Evolutionary conservation across 2,329 filamentous ascomycete species (phyloP).

Genomic region (Orbilia quercus): DNA sequence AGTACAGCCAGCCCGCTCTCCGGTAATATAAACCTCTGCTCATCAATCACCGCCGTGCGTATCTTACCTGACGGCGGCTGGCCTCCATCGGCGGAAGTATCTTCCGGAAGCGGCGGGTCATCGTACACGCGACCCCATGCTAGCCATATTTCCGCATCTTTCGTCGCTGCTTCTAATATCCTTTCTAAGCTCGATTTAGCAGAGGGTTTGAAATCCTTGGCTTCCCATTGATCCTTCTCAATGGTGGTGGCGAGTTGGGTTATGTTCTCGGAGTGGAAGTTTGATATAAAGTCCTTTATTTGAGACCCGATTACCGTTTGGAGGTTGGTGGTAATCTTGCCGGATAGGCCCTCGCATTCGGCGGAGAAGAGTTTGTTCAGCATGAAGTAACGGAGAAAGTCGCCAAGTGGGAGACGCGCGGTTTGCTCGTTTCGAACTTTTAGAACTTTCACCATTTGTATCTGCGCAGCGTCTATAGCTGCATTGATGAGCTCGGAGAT

Average conservation of each 20-base stretch:
- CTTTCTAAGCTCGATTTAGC: conserved; percentile 72
- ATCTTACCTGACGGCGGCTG: conserved; percentile 67
- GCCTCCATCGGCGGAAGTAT: conserved; percentile 32
- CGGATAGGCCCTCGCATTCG: conserved; percentile 86
- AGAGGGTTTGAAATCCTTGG: conserved; percentile 76
- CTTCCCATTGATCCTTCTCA: conserved; percentile 83
- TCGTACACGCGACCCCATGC: conserved; percentile 64
- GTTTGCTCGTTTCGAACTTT: conserved; percentile 81
- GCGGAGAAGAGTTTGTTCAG: conserved; percentile 85
- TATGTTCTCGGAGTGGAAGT: conserved; percentile 76
- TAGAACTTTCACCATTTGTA: conserved; percentile 74
- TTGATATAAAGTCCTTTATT: conserved; percentile 81
- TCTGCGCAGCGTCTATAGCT: conserved; percentile 81
- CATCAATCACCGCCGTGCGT: conserved; percentile 80
- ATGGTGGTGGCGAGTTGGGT: conserved; percentile 80
- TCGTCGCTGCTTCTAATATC: conserved; percentile 76
- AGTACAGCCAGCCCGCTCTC: conserved; percentile 84
- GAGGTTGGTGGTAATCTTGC: conserved; percentile 77
- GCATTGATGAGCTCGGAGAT: conserved; percentile 81
- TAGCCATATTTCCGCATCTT: conserved; percentile 75
- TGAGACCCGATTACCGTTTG: conserved; percentile 84
- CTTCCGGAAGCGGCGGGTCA: conserved; percentile 50
- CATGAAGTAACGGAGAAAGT: conserved; percentile 83
- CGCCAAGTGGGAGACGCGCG: conserved; percentile 73
- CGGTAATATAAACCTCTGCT: conserved; percentile 85